Conservation (phyloP, 2,329 filamentous ascomycete genomes). For the Colletotrichum karsti region DNA sequence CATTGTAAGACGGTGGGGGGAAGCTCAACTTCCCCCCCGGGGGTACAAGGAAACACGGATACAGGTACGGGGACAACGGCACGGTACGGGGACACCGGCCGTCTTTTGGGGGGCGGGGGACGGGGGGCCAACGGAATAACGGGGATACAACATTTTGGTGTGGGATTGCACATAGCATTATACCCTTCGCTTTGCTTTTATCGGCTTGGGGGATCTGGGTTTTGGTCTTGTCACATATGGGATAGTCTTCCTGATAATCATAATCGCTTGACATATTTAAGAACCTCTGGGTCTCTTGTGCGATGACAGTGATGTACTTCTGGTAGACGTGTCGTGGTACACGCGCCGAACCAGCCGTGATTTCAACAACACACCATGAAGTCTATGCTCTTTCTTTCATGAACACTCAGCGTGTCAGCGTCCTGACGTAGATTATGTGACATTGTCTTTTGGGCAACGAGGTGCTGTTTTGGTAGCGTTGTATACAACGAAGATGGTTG, state of each 20-base stretch:
- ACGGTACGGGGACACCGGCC: background rate
- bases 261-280: slow-evolving; percentile 23
- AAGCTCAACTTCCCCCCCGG: no score
- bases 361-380: no score
- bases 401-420: no score
- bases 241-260: slow-evolving; percentile 31
- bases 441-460: no score
- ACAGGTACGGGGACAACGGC: background rate
- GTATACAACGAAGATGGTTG: no score
- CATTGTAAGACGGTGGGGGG: slow-evolving; percentile 3
- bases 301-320: no score
- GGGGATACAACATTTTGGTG: slow-evolving; percentile 21
- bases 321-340: no score
- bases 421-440: no score
- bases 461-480: no score
- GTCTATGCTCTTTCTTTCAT: no score
- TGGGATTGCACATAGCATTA: slow-evolving; percentile 32
- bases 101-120: background rate
- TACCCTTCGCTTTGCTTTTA: slow-evolving; percentile 29
- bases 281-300: background rate
- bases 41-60: background rate
- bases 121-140: background rate
- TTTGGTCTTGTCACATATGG: slow-evolving; percentile 25
- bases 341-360: no score
- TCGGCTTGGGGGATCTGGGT: slow-evolving; percentile 17